Evolutionary conservation across 106 monocot genomes (phyloP), one percentile per base, ranked within the genome.

Genomic region (Agapanthus africanus): DNA sequence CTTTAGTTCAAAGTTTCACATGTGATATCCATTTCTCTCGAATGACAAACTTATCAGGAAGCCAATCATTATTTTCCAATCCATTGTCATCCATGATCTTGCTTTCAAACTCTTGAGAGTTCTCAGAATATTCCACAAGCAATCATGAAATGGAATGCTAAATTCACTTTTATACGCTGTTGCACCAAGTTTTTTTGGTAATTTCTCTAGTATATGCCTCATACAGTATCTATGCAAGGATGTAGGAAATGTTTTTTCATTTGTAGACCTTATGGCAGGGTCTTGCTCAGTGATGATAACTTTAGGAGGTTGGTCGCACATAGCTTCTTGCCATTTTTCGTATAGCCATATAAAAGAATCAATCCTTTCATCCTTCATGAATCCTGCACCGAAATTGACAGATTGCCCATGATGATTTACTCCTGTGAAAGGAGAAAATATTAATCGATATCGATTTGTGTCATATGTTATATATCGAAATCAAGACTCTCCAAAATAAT

Each of bases 401-500:
- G 31, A 11, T 59, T 59, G 27, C 7, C 13, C 31, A 32, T 59
- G 59, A 31, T 32, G 31, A 59, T 11, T 59, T 4, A 59, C 31
- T 3, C 31, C 31, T 11, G 14, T 59, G 3, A 59, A 32, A 30
- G 59, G 59, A 11, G 31, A 0, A 31, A 59, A 59, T 1, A 59
- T 16, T 2, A 32, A 11, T 11, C 30, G 31, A 32, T 59, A 59
- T 32, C 32, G 59, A 59, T 59, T 59, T 30, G 59, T 31, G 14
- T 59, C 14, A 59, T 59, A 59, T 28, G 59, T 59, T 59, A 31
- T 59, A 32, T 59, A n/a, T 31, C 28, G 32, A 59, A 11, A 59
- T 32, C 19, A 59, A 11, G 1, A 32, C 14, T 59, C 31, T 11
- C 59, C 31, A 32, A 30, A 59, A 31, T 51, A 23, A n/a, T 51